Evolutionary conservation across 2,329 filamentous ascomycete species (phyloP).

Genomic region (Seiridium cupressi): DNA sequence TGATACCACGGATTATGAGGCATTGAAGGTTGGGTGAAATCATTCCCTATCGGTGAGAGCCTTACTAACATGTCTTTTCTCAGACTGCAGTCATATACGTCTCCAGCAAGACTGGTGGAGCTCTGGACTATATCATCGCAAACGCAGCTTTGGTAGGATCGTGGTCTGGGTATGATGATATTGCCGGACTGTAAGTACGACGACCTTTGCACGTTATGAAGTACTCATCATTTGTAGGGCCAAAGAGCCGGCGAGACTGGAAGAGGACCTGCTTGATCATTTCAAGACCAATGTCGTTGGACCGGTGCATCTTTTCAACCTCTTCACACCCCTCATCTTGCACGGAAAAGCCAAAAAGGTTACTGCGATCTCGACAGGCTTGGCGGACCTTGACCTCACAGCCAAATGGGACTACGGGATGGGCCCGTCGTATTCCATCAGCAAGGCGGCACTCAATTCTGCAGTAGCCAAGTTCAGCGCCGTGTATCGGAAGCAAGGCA

Average conservation of each 20-base stretch:
- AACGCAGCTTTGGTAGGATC: constrained; percentile 41
- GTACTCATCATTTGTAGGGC: neutral
- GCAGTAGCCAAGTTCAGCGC: constrained; percentile 37
- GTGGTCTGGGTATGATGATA: constrained; percentile 22
- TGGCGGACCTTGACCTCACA: constrained; percentile 35
- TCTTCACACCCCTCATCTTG: constrained; percentile 49
- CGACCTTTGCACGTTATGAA: neutral
- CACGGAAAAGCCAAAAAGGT: constrained; percentile 52
- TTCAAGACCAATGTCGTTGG: constrained; percentile 45
- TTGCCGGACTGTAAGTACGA: constrained; percentile 36
- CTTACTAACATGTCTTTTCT: neutral
- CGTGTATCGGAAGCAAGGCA: constrained; percentile 38
- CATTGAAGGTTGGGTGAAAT: constrained; percentile 26
- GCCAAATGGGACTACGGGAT: constrained; percentile 20
- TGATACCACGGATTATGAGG: constrained; percentile 38
- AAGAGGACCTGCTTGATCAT: constrained; percentile 5
- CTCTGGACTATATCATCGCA: constrained; percentile 51
- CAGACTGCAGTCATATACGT: constrained; percentile 21
- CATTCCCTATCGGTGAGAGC: neutral
- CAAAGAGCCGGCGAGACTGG: constrained; percentile 5
- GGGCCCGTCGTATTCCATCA: constrained; percentile 46
- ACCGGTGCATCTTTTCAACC: constrained; percentile 48
- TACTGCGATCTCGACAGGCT: constrained; percentile 44
- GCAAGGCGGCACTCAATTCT: constrained; percentile 25
- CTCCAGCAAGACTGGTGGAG: constrained; percentile 31